Evolutionary conservation across 2,329 filamentous ascomycete species (phyloP), one percentile per base, ranked within the genome.

Genomic region (Didymellaceae sp.): DNA sequence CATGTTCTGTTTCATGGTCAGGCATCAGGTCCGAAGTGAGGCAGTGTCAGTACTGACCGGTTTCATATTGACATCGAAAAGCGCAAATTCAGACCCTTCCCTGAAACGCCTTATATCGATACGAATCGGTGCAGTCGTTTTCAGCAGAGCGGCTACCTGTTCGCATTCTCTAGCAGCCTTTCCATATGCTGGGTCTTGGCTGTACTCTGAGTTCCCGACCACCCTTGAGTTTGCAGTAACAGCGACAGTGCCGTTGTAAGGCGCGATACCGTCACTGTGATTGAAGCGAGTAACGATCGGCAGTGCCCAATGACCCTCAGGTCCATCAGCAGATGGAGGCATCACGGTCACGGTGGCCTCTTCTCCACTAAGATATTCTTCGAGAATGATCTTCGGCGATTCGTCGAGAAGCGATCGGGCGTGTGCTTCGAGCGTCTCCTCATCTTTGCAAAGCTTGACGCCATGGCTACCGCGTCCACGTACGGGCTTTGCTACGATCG

Each of bases 21-120:
- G 18, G 5, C 6, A 11, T 9, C n/a, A n/a, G 6, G 1, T n/a
- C n/a, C 3, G 13, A 31, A 32, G 14, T 2, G 1, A 9, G 5
- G 14, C 10, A 5, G 6, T 31, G n/a, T 20, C 21, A 5, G 5
- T 6, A 70, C 74, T 67, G 62, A 77, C 75, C 13, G 78, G 78
- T 59, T 81, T 80, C 75, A 81, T 79, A 45, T 81, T 81, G 10
- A 81, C 70, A 61, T 82, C 78, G 55, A 81, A 81, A 14, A 80
- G 60, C 0, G 75, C 76, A 65, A 81, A 81, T 1, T 64, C 65
- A 5, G 41, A 40, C 2, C 28, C 40, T 7, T 68, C 47, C 2
- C 52, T 48, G 24, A 75, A 73, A 7, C 78, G 69, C 13, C 78
- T 68, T 0, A 79, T 71, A 55, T 82, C 78, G 35, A 82, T 76